Conservation (phyloP, 306 rosid species). For the Cucumis sativus region Cucumber_9930_V3 NC_026655.2:23952501-23953000, state of each 20-base stretch:
- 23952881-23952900: too few relatives aligned
- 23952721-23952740: neutral
- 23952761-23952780: neutral
- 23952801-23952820: neutral
- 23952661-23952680: too few relatives aligned
- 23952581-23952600: neutral
- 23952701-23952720: neutral
- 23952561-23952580: neutral
- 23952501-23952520: slow-evolving; percentile 70
- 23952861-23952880: too few relatives aligned
- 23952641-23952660: too few relatives aligned
- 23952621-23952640: too few relatives aligned
- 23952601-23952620: too few relatives aligned
- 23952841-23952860: neutral
- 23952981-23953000: too few relatives aligned
- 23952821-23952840: neutral
- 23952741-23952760: neutral
- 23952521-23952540: neutral
- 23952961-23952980: too few relatives aligned
- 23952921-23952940: too few relatives aligned
- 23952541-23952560: neutral
- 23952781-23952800: neutral
- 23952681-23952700: neutral
- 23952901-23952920: too few relatives aligned
- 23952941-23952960: too few relatives aligned